Base-by-base conservation (phyloP, 768 basidiomycete genomes). In the Tephrocybe sp. region DNA sequence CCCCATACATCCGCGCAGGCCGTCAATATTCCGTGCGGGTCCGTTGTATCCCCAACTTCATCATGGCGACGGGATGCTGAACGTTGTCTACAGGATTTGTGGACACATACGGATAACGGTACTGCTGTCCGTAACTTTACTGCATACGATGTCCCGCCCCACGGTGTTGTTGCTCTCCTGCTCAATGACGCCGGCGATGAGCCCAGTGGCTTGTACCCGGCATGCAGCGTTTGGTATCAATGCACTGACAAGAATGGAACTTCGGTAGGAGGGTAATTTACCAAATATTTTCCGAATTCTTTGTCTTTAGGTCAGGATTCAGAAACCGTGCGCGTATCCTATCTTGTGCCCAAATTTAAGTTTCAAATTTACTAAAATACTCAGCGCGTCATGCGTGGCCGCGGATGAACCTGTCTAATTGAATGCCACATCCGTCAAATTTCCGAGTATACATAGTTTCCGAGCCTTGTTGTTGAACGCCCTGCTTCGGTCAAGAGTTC, bases 61-160 rank as follows among this genome's bases (percentile, higher is more conserved):
- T 34, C 27, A 18, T 34, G 9, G 12, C 30, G 5, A 12, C n/a
- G 2, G 9, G 18, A 26, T 5, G 7, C 9, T 32, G 19, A 11
- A 44, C 19, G 11, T 30, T 44, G 18, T 15, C 16, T 44, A 5
- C 25, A 44, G 86, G 86, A 89, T 58, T 70, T 88, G 2, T 89
- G 86, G 86, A 63, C 80, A 2, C 86, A 87, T 61, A 86, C 83
- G n/a, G 69, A 84, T 56, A 87, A 86, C 56, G 84, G 84, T 5
- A 87, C 82, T 0, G 80, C 78, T 1, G 70, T 82, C 19, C 75
- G 85, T 15, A 82, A 78, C 62, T 73, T 86, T 57, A 79, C 77
- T 4, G 74, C 69, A 4, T 35, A 66, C 6, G 67, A 64, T 18
- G 83, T 87, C 9, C 85, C 86, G 3, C 57, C 83, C 9, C 87